Conservation (phyloP, 2,329 filamentous ascomycete genomes). For the Ceratocystis papillata region DNA sequence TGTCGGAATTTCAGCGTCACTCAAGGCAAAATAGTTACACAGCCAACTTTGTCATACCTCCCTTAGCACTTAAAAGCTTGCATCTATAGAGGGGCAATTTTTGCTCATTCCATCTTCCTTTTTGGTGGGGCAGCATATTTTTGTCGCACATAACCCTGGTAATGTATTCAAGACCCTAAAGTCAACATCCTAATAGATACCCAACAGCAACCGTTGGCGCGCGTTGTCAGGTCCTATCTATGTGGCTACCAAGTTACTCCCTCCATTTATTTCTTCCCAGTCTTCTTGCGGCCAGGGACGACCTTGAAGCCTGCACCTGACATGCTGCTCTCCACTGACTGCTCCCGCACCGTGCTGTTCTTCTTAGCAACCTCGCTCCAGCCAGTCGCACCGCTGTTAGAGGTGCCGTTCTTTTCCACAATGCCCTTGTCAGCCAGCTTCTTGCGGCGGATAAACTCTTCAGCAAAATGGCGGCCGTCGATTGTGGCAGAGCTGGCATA, state of each 20-base stretch:
- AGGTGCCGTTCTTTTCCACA: slow-evolving; percentile 59
- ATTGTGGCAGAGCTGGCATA: slow-evolving; percentile 81
- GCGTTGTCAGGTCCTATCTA: not conserved
- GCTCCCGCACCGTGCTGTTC: slow-evolving; percentile 39
- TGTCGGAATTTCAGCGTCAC: not conserved
- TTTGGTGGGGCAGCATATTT: not conserved
- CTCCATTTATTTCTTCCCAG: slow-evolving; percentile 52
- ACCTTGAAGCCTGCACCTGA: slow-evolving; percentile 69
- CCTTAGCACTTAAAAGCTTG: not conserved
- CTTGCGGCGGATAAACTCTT: slow-evolving; percentile 87
- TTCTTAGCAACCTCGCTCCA: slow-evolving; percentile 99
- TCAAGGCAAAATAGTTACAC: not conserved
- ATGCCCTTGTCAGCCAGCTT: slow-evolving; percentile 89
- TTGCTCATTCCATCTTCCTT: slow-evolving; percentile 5
- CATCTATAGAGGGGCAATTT: not conserved
- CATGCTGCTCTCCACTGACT: slow-evolving; percentile 30
- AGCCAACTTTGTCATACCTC: not conserved
- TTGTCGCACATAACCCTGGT: not conserved
- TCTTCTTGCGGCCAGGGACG: slow-evolving; percentile 85
- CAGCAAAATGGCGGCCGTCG: slow-evolving; percentile 83
- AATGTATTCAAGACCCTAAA: not conserved
- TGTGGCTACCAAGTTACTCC: not conserved
- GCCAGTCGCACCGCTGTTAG: slow-evolving; percentile 43
- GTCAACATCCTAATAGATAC: not conserved
- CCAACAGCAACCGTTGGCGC: no score